A percentile compares a stretch with the other conserved stretches of the same genome.
These are phyloP conservation scores for Crassisporium funariophilum DNA, from an alignment of 768 basidiomycete species.

Conservation along the genomic window DNA sequence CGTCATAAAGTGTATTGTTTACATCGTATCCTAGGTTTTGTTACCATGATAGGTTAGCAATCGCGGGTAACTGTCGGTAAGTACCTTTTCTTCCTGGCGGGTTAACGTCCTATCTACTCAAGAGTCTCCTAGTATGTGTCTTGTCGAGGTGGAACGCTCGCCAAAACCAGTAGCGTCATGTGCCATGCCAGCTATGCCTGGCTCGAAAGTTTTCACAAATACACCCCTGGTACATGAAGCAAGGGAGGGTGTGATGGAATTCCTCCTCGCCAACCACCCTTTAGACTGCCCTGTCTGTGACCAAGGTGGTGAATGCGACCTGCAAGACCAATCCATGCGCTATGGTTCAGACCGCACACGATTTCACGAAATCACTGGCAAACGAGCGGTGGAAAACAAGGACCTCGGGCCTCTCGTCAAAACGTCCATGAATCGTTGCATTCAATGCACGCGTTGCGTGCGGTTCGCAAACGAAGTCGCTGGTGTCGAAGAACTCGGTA, in stretches of 20 bases:
- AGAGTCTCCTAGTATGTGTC: constrained; percentile 76
- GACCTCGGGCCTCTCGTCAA: constrained; percentile 97
- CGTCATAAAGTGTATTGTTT: constrained; percentile 8
- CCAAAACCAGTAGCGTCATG: constrained; percentile 95
- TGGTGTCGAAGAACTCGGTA: constrained; percentile 96
- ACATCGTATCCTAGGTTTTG: constrained; percentile 59
- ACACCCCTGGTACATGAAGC: constrained; percentile 90
- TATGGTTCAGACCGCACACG: constrained; percentile 97
- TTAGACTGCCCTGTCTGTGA: constrained; percentile 99
- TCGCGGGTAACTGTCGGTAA: constrained; percentile 96
- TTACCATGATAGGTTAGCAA: constrained; percentile 92
- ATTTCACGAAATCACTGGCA: constrained; percentile 98
- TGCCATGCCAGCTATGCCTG: constrained; percentile 98
- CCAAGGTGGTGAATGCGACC: constrained; percentile 97
- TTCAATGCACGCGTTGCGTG: constrained; percentile 98
- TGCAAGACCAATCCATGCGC: constrained; percentile 99
- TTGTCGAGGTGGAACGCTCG: constrained; percentile 95
- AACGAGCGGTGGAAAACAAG: constrained; percentile 98
- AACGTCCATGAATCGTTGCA: constrained; percentile 98
- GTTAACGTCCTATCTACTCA: neutral
- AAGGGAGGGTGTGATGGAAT: constrained; percentile 99
- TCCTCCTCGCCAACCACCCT: constrained; percentile 95
- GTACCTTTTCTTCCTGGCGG: constrained; percentile 25
- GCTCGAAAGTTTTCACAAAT: constrained; percentile 90
- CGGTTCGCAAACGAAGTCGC: constrained; percentile 99